Evolutionary conservation across 1,139 yeast species (phyloP).

Genomic region (Yamadazyma sp.): DNA sequence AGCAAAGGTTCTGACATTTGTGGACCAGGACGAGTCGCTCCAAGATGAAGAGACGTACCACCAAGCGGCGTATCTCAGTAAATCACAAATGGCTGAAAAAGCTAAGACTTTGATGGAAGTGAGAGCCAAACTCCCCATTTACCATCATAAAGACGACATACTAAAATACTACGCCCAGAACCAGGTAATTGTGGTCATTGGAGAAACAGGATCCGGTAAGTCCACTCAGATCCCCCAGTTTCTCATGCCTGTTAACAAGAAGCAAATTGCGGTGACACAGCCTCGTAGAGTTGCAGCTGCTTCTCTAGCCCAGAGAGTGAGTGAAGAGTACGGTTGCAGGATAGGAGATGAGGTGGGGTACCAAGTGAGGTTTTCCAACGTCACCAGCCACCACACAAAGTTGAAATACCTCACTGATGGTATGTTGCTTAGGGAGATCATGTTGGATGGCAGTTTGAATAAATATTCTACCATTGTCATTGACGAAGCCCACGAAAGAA

Average conservation of each 20-base stretch:
- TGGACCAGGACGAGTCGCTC: neutral
- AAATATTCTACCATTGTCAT: constrained; percentile 78
- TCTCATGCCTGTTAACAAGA: constrained; percentile 51
- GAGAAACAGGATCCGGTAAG: constrained; percentile 98
- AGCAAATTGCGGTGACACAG: constrained; percentile 85
- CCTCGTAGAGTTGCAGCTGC: constrained; percentile 98
- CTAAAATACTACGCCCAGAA: constrained; percentile 53
- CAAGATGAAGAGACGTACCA: constrained; percentile 20
- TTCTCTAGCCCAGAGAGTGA: constrained; percentile 87
- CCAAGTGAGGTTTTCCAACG: constrained; percentile 75
- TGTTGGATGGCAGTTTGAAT: constrained; percentile 66
- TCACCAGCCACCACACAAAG: constrained; percentile 49
- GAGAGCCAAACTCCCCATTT: constrained; percentile 72
- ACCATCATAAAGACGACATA: constrained; percentile 65
- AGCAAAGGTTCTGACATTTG: neutral
- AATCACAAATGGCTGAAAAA: constrained; percentile 30
- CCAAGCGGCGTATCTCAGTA: constrained; percentile 8
- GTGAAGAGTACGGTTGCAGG: constrained; percentile 78
- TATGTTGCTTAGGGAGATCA: constrained; percentile 89
- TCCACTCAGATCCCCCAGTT: constrained; percentile 98
- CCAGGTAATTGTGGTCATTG: constrained; percentile 79
- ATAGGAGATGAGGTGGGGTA: constrained; percentile 90
- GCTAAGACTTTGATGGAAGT: constrained; percentile 49
- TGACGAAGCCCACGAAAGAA: constrained; percentile 98
- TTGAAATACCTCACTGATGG: constrained; percentile 93